phyloP scores from a whole-genome alignment of 176 grass and related monocot genomes.

The Tuctoria greenei region DNA sequence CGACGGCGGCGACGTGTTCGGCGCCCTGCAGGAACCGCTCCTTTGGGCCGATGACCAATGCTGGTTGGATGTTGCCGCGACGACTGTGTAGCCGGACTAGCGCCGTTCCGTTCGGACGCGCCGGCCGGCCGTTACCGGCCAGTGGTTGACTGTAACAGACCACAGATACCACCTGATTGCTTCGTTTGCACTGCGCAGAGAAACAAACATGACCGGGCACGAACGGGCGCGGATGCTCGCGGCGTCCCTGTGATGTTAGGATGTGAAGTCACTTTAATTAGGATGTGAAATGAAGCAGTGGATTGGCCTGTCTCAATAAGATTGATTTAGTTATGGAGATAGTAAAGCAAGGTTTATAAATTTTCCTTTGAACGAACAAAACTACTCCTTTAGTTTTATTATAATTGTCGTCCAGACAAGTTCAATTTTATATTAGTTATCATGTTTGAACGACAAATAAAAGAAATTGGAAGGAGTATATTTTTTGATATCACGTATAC shows the following conservation, averaged over 20 bases:
- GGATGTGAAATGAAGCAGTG: conserved; percentile 15
- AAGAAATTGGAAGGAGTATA: too few species aligned
- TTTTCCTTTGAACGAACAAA: too few species aligned
- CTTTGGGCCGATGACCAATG: conserved; percentile 47
- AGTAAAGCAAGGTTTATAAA: too few species aligned
- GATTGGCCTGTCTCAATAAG: neutral
- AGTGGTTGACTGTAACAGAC: conserved; percentile 24
- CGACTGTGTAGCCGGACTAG: conserved; percentile 28
- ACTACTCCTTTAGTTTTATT: too few species aligned
- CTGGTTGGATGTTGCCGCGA: conserved; percentile 6
- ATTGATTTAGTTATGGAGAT: neutral
- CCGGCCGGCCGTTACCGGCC: neutral
- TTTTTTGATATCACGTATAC: too few species aligned
- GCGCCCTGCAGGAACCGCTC: conserved; percentile 38
- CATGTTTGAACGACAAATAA: too few species aligned
- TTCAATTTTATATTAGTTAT: too few species aligned
- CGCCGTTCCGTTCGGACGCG: neutral
- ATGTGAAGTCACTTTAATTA: conserved; percentile 25
- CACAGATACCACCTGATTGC: conserved; percentile 23
- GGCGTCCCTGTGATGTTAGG: conserved; percentile 27
- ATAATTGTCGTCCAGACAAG: too few species aligned
- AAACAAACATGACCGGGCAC: neutral
- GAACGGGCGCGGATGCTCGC: neutral
- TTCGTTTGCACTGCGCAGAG: conserved; percentile 15
- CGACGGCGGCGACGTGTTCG: conserved; percentile 11